Base-by-base conservation (phyloP, 176 grass and related monocot genomes). In the Ampelocalamus luodianensis region DNA sequence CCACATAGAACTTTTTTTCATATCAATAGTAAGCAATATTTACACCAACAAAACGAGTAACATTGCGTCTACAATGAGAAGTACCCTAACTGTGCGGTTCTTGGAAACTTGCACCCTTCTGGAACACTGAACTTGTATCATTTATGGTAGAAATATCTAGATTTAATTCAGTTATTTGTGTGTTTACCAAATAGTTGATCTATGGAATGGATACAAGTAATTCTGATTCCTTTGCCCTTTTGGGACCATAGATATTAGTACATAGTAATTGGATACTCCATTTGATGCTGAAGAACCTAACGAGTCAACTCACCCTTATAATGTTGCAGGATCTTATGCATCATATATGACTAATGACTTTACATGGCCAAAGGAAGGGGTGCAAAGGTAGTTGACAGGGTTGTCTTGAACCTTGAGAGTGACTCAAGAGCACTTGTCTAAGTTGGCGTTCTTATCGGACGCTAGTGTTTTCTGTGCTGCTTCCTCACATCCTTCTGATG, bases 341-440 rank as follows among this genome's bases (percentile, higher is more conserved):
- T 86, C 87, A 97, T 85, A 89, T 97, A 43, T 92, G 95, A 79
- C 91, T 98, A 94, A 43, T 92, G 95, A 79, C 91, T 98, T 71
- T 92, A 95, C 83, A 93, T 98, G 15, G 91, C 87, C 11, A 95
- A 93, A 82, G 86, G 89, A 79, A 93, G 93, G 61, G 96, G 91
- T 34, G 93, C 96, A 1, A 93, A 90, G 83, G 43, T 98, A 13
- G 96, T 92, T 40, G 86, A 93, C 46, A 87, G 77, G 23, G 83
- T 98, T 79, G 81, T 88, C 38, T 93, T 42, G 74, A 80, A 68
- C 80, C 24, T 73, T 23, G 4, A 72, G 14, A 34, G 27, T 80
- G 74, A 77, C 56, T 12, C 48, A 0, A 62, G 65, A 88, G 60
- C 66, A 53, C 39, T 46, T 20, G 58, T 56, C 36, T 17, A 24